Percentiles rank a stretch among this genome's conserved stretches.
These are phyloP conservation scores for Crithidia acanthocephali DNA, from an alignment of 208 protist genomes.

Conservation along the genomic window DNA sequence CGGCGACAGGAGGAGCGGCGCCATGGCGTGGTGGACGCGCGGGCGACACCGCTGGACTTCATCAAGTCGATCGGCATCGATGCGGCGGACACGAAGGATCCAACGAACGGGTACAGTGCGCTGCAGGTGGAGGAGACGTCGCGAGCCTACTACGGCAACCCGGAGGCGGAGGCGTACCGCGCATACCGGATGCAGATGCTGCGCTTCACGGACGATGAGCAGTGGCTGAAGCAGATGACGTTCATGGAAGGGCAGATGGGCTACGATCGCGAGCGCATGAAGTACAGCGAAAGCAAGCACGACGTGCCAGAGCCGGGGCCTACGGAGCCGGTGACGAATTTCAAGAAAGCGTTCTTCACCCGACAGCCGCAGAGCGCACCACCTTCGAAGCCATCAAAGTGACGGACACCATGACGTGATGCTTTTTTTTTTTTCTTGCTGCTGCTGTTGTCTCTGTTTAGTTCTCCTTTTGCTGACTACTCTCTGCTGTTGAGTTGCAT, in stretches of 20 bases:
- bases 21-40: constrained; percentile 20
- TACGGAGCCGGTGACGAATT: constrained; percentile 12
- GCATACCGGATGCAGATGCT: constrained; percentile 40
- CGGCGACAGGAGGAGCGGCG: constrained; percentile 37
- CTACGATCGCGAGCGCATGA: constrained; percentile 36
- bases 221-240: constrained; percentile 48
- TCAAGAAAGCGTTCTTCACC: constrained; percentile 16
- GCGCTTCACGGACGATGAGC: constrained; percentile 32
- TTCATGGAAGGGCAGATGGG: constrained; percentile 35
- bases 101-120: constrained; percentile 28
- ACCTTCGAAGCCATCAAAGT: neutral
- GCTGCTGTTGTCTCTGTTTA: too few species aligned
- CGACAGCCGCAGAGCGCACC: neutral
- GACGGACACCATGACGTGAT: neutral
- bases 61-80: constrained; percentile 41
- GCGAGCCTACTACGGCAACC: constrained; percentile 64
- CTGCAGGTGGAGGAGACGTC: constrained; percentile 41
- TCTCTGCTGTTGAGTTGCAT: too few species aligned
- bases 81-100: constrained; percentile 43
- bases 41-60: constrained; percentile 52
- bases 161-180: constrained; percentile 58
- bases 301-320: neutral
- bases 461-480: too few species aligned
- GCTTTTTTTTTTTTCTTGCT: neutral
- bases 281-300: constrained; percentile 27